Base-by-base conservation (phyloP, 129 eudicot species). In the Saussurea involucrata region DNA sequence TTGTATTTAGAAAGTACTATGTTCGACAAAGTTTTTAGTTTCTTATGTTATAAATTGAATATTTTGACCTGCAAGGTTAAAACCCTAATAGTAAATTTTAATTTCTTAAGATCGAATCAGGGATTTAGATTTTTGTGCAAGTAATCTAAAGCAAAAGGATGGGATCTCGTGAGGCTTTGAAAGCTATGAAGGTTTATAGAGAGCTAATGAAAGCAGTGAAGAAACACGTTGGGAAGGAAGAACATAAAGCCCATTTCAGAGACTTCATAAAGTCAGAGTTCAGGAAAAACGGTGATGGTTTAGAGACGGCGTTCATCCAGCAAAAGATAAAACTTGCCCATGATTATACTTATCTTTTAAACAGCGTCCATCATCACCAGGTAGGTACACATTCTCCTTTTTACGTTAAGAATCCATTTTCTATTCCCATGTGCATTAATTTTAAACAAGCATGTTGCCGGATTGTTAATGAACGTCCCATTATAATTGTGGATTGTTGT, bases 361-460 rank as follows among this genome's bases (percentile, higher is more conserved):
- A 86, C 83, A 92, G 94, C 57, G 88, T 95, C 12, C 98, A 95
- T 81, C 87, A 89, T 84, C 97, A 95, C 63, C 89, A 91, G 98
- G 97, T 89, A 67, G 37, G 8, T 33, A 36, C 66, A 64, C 25
- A 40, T 8, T 46, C 31, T 32, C 31, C 34, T 2, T 79, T 37
- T 32, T 64, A 6, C 24, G 18, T 73, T 13, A 24, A 29, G 8
- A 40, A 40, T 44, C 4, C 33, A 18, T 12, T 33, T 79, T 24
- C 0, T n/a, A 12, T 65, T 37, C 10, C 18, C 0, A 3, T 13
- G 36, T 68, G 67, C 32, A 4, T 34, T 78, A 18, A 70, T 69
- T 13, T 69, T 68, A 37, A 28, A 24, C 9, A 3, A 22, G 31
- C 36, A 49, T 68, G 34, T 53, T 77, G 0, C 18, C 0, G 37